These are phyloP conservation scores for Paspalum vaginatum DNA, from an alignment of 176 grass and related monocot species.

Conservation along the genomic window DNA sequence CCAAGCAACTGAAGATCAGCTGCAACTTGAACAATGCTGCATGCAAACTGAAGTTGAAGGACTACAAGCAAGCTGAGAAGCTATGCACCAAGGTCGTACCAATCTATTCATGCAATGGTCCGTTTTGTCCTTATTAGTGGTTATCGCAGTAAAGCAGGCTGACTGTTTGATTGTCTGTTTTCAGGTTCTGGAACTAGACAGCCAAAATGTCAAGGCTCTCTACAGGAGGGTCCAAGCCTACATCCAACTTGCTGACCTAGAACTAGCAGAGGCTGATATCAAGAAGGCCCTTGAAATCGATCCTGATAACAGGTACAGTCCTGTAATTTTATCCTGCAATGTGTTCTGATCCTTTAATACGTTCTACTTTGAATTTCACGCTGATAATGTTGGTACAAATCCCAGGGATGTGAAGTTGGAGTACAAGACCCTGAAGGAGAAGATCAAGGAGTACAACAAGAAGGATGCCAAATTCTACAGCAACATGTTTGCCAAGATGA, in stretches of 20 bases:
- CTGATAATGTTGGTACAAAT: neutral
- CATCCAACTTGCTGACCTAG: conserved; percentile 69
- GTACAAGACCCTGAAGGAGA: conserved; percentile 85
- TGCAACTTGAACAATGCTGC: conserved; percentile 97
- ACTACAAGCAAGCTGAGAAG: conserved; percentile 81
- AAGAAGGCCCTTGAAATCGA: conserved; percentile 61
- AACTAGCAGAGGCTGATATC: conserved; percentile 64
- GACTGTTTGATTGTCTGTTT: conserved; percentile 6
- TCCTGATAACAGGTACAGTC: conserved; percentile 47
- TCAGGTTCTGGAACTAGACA: conserved; percentile 67
- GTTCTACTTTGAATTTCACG: neutral
- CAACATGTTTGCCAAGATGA: conserved; percentile 89
- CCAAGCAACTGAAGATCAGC: conserved; percentile 82
- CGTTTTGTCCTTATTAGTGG: neutral
- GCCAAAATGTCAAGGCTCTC: conserved; percentile 63
- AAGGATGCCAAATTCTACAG: conserved; percentile 94
- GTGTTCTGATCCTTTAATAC: neutral
- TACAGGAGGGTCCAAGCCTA: conserved; percentile 74
- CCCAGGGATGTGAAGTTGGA: conserved; percentile 83
- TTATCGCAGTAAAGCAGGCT: neutral
- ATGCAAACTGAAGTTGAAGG: conserved; percentile 94
- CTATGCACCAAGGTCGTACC: conserved; percentile 82
- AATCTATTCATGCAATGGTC: neutral
- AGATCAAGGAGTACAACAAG: conserved; percentile 86
- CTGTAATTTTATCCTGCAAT: too few species aligned